Evolutionary conservation across 106 monocot genomes (phyloP).

Genomic region (Allium fistulosum): DNA sequence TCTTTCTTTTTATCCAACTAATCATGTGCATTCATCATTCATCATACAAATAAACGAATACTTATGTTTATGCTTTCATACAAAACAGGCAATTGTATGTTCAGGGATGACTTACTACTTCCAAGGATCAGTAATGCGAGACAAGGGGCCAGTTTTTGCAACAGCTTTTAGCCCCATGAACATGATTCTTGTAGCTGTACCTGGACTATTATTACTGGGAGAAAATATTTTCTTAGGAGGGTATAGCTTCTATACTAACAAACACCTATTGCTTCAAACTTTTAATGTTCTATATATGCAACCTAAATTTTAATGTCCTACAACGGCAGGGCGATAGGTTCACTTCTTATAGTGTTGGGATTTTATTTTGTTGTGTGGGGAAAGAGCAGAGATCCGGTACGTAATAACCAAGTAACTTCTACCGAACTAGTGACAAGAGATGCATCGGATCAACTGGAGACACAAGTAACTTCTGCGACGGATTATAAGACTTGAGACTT

Average conservation of each 20-base stretch:
- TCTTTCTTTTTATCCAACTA: no score
- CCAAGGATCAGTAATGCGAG: background rate
- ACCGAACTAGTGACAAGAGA: no score
- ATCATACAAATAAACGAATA: background rate
- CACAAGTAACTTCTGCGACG: no score
- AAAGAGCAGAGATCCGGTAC: background rate
- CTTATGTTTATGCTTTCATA: background rate
- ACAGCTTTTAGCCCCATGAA: background rate
- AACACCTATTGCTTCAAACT: background rate
- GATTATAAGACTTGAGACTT: no score
- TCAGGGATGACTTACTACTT: conserved; percentile 3
- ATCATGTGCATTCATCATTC: background rate
- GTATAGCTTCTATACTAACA: conserved; percentile 1
- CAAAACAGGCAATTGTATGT: conserved; percentile 1
- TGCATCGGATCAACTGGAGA: no score
- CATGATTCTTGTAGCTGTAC: background rate
- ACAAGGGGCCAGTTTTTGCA: background rate
- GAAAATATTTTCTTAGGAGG: conserved; percentile 6
- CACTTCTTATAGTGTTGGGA: conserved; percentile 5
- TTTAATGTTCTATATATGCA: background rate
- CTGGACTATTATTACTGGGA: background rate
- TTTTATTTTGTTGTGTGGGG: conserved; percentile 9
- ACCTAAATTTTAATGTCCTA: background rate
- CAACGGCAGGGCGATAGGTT: background rate
- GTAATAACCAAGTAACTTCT: background rate